Percentiles rank a stretch among this genome's conserved stretches.
Evolutionary conservation across 768 basidiomycete genomes (phyloP).

Genomic region (Leccinum subgranulosum): DNA sequence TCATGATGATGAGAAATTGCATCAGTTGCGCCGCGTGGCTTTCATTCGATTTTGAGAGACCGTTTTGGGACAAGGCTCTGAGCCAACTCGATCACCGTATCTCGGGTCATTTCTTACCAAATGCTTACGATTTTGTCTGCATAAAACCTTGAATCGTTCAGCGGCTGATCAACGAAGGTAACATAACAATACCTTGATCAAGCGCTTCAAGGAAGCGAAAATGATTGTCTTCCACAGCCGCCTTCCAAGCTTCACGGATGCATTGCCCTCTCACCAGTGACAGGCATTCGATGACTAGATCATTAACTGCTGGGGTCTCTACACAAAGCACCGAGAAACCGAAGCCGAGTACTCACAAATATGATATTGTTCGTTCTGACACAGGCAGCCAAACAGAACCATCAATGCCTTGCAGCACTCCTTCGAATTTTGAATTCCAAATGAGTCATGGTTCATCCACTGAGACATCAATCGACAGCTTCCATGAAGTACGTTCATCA

Average conservation of each 20-base stretch:
- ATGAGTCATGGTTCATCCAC: slow-evolving; percentile 22
- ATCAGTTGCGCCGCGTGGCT: slow-evolving; percentile 16
- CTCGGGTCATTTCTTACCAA: neutral
- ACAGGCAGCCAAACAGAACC: slow-evolving; percentile 23
- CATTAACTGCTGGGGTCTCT: slow-evolving; percentile 18
- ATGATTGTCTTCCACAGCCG: slow-evolving; percentile 9
- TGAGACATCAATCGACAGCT: slow-evolving; percentile 19
- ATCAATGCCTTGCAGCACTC: slow-evolving; percentile 31
- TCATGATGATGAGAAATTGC: slow-evolving; percentile 24
- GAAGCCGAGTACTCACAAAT: slow-evolving; percentile 12
- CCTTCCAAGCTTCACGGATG: slow-evolving; percentile 22
- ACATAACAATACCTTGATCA: slow-evolving; percentile 17
- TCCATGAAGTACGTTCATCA: slow-evolving; percentile 17
- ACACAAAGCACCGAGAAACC: too few species aligned
- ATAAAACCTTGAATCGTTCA: slow-evolving; percentile 15
- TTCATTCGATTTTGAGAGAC: slow-evolving; percentile 3
- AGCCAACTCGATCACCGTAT: neutral
- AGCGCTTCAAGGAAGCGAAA: slow-evolving; percentile 14
- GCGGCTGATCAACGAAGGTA: neutral
- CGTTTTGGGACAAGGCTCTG: slow-evolving; percentile 14
- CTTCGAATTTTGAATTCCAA: slow-evolving; percentile 25
- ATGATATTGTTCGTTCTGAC: slow-evolving; percentile 17
- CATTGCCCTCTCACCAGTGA: slow-evolving; percentile 8
- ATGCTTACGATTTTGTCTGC: slow-evolving; percentile 15
- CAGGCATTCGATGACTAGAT: slow-evolving; percentile 19